phyloP scores from a whole-genome alignment of 371 early-diverging fungal genomes.

The Mortierella sp. region DNA sequence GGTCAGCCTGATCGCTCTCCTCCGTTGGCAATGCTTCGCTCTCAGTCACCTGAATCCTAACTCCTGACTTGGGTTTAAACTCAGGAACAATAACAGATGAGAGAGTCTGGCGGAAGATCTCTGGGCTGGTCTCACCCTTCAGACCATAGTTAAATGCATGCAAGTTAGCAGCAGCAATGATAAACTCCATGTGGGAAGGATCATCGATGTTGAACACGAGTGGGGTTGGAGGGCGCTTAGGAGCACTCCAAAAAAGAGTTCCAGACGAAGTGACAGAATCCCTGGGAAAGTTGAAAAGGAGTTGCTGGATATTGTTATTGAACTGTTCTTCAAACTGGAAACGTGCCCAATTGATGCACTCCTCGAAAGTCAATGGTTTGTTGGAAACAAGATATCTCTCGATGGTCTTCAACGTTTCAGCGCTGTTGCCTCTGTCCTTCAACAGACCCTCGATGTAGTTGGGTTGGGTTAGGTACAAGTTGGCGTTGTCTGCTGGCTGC shows the following conservation, averaged over 20 bases:
- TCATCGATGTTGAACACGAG: slow-evolving; percentile 86
- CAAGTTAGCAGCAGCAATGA: slow-evolving; percentile 94
- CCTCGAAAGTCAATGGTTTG: slow-evolving; percentile 87
- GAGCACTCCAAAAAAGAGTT: slow-evolving; percentile 98
- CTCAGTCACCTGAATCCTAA: slow-evolving; percentile 97
- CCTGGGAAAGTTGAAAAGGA: slow-evolving; percentile 96
- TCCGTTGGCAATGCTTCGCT: slow-evolving; percentile 68
- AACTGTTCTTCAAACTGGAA: slow-evolving; percentile 93
- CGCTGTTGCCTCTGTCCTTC: slow-evolving; percentile 82
- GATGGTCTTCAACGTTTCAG: slow-evolving; percentile 44
- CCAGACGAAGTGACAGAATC: slow-evolving; percentile 96
- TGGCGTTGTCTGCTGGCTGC: slow-evolving; percentile 94
- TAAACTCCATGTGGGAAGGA: slow-evolving; percentile 91
- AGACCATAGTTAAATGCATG: slow-evolving; percentile 97
- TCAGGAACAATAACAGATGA: slow-evolving; percentile 83
- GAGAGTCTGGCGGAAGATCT: slow-evolving; percentile 75
- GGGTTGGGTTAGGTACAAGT: slow-evolving; percentile 88
- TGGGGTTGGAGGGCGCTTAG: slow-evolving; percentile 97
- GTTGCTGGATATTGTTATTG: slow-evolving; percentile 93
- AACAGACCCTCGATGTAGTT: slow-evolving; percentile 83
- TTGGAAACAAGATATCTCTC: slow-evolving; percentile 79
- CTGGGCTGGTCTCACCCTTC: slow-evolving; percentile 80
- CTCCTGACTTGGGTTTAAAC: slow-evolving; percentile 92
- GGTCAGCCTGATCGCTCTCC: slow-evolving; percentile 69
- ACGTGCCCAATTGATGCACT: slow-evolving; percentile 95